These are phyloP conservation scores for Styphnolobium japonicum DNA, from an alignment of 306 rosid genomes.

Conservation along the genomic window DNA sequence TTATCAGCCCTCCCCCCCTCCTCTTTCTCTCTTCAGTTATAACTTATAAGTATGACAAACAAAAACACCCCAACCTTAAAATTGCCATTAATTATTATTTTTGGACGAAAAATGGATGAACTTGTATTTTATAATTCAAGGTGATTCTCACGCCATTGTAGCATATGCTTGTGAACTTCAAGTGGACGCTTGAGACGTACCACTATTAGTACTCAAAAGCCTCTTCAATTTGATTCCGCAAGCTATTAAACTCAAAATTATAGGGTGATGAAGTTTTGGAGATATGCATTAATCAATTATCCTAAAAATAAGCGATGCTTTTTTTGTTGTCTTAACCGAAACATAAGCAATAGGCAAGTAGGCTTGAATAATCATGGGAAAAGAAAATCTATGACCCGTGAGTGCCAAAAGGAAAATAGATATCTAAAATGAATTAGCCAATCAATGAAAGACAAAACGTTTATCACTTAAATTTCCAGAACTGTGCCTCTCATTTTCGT, in stretches of 20 bases:
- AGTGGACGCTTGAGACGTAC: background rate
- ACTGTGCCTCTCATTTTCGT: background rate
- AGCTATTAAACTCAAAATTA: background rate
- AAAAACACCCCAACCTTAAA: too few relatives aligned
- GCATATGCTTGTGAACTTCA: too few relatives aligned
- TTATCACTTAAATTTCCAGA: background rate
- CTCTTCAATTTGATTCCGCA: background rate
- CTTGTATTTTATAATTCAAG: too few relatives aligned
- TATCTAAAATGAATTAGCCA: background rate
- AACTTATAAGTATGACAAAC: too few relatives aligned
- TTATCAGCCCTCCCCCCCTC: background rate
- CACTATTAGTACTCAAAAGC: background rate
- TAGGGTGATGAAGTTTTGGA: background rate
- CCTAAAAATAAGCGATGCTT: background rate
- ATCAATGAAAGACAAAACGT: background rate
- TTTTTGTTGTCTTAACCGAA: background rate
- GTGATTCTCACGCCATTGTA: too few relatives aligned
- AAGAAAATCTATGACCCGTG: slow-evolving; percentile 35
- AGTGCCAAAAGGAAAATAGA: background rate
- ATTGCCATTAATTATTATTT: too few relatives aligned
- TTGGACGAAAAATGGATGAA: too few relatives aligned
- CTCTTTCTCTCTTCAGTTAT: too few relatives aligned
- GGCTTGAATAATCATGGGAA: background rate
- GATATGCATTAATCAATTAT: background rate
- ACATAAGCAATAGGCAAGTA: background rate